Evolutionary conservation across 345 rosid genomes (phyloP).

Genomic region (Populus alba): DNA sequence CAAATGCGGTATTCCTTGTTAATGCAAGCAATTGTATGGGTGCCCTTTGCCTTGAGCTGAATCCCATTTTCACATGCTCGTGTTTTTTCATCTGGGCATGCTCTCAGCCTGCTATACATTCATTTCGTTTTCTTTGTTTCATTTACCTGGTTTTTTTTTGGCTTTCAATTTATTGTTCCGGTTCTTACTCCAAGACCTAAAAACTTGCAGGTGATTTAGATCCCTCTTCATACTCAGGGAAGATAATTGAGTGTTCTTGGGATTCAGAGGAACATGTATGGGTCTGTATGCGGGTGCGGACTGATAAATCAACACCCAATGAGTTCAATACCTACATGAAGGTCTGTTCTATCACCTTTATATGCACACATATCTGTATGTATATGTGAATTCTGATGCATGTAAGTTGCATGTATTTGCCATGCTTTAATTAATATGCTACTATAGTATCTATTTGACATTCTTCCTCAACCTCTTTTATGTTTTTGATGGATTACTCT

Average conservation of each 20-base stretch:
- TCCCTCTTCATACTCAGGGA: conserved; percentile 67
- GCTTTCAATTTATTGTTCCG: neutral
- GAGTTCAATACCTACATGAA: conserved; percentile 85
- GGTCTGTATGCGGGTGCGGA: conserved; percentile 78
- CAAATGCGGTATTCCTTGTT: neutral
- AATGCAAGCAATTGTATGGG: neutral
- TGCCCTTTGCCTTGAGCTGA: neutral
- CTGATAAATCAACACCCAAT: conserved; percentile 80
- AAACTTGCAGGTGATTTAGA: conserved; percentile 63
- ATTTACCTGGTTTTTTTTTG: neutral
- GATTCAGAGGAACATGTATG: conserved; percentile 58
- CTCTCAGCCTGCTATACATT: neutral
- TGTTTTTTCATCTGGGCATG: neutral
- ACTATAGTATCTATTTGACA: neutral
- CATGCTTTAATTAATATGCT: neutral
- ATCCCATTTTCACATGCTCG: neutral
- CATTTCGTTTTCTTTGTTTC: neutral
- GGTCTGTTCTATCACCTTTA: conserved; percentile 37
- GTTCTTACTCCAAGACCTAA: neutral
- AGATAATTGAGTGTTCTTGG: conserved; percentile 91
- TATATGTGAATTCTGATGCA: neutral
- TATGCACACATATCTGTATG: too few species aligned
- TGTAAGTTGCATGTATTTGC: neutral
- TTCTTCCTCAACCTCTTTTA: too few species aligned
- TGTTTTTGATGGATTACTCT: neutral